These are phyloP conservation scores for Cydonia oblonga DNA, from an alignment of 331 rosid species.

Conservation along the genomic window DNA sequence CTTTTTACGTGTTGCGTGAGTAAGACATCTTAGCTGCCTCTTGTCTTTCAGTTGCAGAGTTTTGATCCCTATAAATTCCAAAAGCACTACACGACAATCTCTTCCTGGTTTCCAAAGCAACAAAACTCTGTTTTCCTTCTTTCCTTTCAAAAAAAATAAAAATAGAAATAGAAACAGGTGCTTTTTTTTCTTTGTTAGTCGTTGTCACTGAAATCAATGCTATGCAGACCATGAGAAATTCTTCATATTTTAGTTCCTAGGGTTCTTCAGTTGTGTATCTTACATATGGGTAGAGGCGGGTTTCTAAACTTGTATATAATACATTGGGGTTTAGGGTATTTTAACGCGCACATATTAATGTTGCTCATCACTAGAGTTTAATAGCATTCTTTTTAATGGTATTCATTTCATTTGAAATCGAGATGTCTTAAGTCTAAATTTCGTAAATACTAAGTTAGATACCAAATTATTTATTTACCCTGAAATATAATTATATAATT, in stretches of 20 bases:
- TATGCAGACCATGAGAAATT: not conserved
- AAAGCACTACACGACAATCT: not conserved
- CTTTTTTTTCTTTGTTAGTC: not conserved
- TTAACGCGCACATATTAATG: not conserved
- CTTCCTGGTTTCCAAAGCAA: not conserved
- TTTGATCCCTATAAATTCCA: not conserved
- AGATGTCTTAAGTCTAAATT: too few relatives aligned
- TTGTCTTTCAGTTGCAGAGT: not conserved
- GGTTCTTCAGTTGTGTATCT: not conserved
- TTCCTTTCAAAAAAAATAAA: not conserved
- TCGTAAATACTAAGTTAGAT: too few relatives aligned
- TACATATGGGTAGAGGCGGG: not conserved
- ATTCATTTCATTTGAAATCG: too few relatives aligned
- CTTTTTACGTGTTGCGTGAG: not conserved
- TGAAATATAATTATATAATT: too few relatives aligned
- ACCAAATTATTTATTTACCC: too few relatives aligned
- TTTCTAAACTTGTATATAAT: not conserved
- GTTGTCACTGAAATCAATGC: not conserved
- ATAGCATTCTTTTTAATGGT: too few relatives aligned
- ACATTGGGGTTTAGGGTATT: not conserved
- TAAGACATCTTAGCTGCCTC: not conserved
- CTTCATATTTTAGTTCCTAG: not conserved
- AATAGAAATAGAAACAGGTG: not conserved
- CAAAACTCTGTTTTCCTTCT: not conserved
- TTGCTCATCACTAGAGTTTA: too few relatives aligned